phyloP scores from a whole-genome alignment of 192 early-diverging fungal species.

The Podila epicladia region DNA sequence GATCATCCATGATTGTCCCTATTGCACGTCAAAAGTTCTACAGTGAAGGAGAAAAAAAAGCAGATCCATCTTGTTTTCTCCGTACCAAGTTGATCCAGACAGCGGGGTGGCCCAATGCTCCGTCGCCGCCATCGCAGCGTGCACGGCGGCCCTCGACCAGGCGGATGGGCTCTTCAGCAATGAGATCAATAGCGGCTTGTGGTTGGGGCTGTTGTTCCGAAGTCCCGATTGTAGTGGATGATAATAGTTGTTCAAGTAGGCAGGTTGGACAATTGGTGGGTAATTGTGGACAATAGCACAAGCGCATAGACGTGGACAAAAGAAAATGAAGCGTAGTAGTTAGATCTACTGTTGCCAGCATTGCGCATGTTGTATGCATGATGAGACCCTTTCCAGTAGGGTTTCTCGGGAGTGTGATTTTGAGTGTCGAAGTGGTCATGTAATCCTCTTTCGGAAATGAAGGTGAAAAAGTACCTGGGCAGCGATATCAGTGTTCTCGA shows the following conservation, averaged over 20 bases:
- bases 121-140: conserved; percentile 93
- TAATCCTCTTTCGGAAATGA: too few relatives aligned
- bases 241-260: too few relatives aligned
- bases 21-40: not conserved
- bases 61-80: not conserved
- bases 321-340: too few relatives aligned
- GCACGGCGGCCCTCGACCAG: conserved; percentile 78
- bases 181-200: conserved; percentile 90
- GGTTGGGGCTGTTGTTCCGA: conserved; percentile 78
- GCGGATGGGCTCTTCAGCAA: conserved; percentile 87
- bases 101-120: conserved; percentile 92
- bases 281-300: too few relatives aligned
- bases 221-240: too few relatives aligned
- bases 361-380: not conserved
- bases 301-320: too few relatives aligned
- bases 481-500: conserved; percentile 83
- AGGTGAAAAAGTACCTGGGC: conserved; percentile 68
- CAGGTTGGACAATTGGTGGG: too few relatives aligned
- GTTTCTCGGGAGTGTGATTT: not conserved
- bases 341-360: too few relatives aligned
- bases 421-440: not conserved
- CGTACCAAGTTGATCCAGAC: conserved; percentile 92
- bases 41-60: not conserved
- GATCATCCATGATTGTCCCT: not conserved
- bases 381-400: not conserved